Base-by-base conservation (phyloP, 2,329 filamentous ascomycete genomes). In the Aschersonia sp. region DNA sequence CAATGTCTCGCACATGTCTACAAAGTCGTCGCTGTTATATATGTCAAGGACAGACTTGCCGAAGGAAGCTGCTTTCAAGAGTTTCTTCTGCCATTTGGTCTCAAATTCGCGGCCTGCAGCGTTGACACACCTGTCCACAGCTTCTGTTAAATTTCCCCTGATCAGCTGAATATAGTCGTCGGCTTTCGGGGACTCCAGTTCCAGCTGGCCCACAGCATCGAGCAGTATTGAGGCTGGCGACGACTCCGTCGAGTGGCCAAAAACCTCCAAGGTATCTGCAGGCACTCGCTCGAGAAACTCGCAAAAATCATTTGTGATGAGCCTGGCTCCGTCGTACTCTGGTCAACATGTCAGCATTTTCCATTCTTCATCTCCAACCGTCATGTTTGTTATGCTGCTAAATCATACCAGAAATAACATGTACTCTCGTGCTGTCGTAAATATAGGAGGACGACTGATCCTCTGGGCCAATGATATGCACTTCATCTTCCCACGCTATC, bases 121-220 rank as follows among this genome's bases (percentile, higher is more conserved):
- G 61, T 86, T 88, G 51, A 98, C 85, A 61, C 92, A 98, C 0
- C 82, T 85, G 62, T 96, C 89, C 1, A 98, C 91, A 2, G 92
- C 92, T 61, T 96, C 89, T 2, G 88, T 88, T 3, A 98, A 75
- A 56, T 84, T 89, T 0, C 85, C 75, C 43, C 88, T 78, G 56
- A 98, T 98, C 2, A 95, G 77, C 60, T 97, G 92, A 49, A 98
- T 96, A 54, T 96, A 91, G 58, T 98, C 92, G 58, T 98, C 92
- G 5, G 92, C 92, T 64, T 96, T 97, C 2, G 92, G 91, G 0
- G 91, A 97, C 60, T 95, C 89, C 52, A 86, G 81, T 57, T 97
- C 91, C 4, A 98, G 73, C 57, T 96, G 84, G 48, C 89, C 85
- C 2, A 94, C 84, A 0, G 92, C 92, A 63, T 98, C 92, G 0